These are phyloP conservation scores for Neoascochyta sp. DNA, from an alignment of 2,329 filamentous ascomycete species.

Conservation along the genomic window DNA sequence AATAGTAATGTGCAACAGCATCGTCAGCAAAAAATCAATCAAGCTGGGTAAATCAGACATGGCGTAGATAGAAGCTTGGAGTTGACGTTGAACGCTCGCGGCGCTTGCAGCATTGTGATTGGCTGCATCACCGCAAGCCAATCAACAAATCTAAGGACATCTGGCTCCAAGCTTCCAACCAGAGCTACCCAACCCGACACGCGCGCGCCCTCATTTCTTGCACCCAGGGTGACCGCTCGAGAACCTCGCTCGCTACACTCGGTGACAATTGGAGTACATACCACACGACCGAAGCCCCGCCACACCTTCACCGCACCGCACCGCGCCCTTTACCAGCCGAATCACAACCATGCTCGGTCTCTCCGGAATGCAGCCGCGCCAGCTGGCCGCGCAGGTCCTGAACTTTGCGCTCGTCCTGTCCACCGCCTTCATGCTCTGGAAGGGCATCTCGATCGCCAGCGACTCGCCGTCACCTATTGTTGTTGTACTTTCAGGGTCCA, in stretches of 20 bases:
- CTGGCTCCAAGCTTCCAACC: conserved; percentile 27
- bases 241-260: conserved; percentile 1
- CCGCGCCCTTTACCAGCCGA: conserved; percentile 3
- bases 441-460: conserved; percentile 74
- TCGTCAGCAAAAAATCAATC: background rate
- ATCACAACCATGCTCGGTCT: conserved; percentile 45
- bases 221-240: too few relatives aligned
- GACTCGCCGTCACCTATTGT: conserved; percentile 67
- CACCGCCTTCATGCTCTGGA: conserved; percentile 90
- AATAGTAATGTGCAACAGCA: too few relatives aligned
- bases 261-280: too few relatives aligned
- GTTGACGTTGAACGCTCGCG: conserved; percentile 1
- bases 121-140: conserved; percentile 12
- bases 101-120: conserved; percentile 16
- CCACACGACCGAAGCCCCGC: conserved; percentile 1
- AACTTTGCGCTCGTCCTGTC: conserved; percentile 89
- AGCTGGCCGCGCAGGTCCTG: conserved; percentile 75
- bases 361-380: conserved; percentile 66
- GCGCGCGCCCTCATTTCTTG: too few relatives aligned
- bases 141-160: conserved; percentile 24
- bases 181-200: conserved; percentile 11
- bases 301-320: background rate
- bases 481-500: conserved; percentile 77
- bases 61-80: background rate
- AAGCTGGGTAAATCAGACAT: background rate